phyloP scores from a whole-genome alignment of 2,329 filamentous ascomycete genomes.

The Verticillium nubilum region DNA sequence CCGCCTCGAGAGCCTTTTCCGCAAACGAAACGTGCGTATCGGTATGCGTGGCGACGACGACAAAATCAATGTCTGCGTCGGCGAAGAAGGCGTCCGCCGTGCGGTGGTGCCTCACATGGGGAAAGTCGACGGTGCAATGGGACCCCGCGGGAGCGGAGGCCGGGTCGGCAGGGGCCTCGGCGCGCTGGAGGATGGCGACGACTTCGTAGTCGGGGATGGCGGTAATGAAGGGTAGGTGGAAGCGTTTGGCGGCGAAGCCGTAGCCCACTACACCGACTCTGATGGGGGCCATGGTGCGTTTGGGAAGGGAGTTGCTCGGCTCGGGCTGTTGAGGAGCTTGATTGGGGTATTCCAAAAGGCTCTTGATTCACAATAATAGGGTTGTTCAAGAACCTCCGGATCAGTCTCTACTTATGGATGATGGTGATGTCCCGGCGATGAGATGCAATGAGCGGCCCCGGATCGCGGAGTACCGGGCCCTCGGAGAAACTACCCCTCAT shows the following conservation, averaged over 20 bases:
- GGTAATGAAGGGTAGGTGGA: conserved; percentile 45
- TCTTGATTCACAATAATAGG: too few species aligned
- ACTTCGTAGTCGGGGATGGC: conserved; percentile 39
- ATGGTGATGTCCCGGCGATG: too few species aligned
- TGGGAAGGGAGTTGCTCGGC: neutral
- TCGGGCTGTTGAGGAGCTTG: neutral
- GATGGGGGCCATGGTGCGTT: conserved; percentile 20
- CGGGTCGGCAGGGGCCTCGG: conserved; percentile 26
- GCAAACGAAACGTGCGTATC: conserved; percentile 44
- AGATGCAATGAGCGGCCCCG: too few species aligned
- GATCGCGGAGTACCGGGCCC: too few species aligned
- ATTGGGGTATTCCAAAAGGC: too few species aligned
- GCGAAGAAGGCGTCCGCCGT: conserved; percentile 53
- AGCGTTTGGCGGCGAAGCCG: conserved; percentile 39
- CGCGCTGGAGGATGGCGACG: conserved; percentile 42
- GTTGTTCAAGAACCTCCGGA: too few species aligned
- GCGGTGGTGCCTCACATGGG: conserved; percentile 48
- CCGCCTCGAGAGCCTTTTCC: conserved; percentile 49
- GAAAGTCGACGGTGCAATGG: conserved; percentile 44
- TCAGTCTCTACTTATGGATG: too few species aligned
- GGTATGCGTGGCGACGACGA: conserved; percentile 54
- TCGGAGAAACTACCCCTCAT: too few species aligned
- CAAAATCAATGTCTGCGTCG: conserved; percentile 53
- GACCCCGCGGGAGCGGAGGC: conserved; percentile 21
- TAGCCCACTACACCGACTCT: conserved; percentile 47